phyloP scores from a whole-genome alignment of 169 alveolate genomes.

The Theileria sp. region DNA sequence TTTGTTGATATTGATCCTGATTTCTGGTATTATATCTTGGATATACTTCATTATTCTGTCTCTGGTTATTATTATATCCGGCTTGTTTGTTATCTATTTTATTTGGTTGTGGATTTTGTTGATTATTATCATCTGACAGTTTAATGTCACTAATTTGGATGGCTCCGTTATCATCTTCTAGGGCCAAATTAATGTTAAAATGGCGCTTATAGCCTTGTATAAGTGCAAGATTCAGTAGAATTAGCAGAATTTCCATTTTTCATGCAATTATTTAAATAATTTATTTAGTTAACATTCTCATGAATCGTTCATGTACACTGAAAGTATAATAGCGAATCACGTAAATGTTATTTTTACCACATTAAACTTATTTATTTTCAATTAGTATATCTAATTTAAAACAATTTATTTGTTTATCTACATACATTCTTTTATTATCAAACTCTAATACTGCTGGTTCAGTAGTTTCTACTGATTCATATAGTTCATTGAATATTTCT shows the following conservation, averaged over 20 bases:
- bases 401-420: not conserved
- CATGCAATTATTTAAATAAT: not conserved
- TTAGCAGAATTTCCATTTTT: not conserved
- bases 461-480: not conserved
- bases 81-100: not conserved
- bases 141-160: not conserved
- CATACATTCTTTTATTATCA: not conserved
- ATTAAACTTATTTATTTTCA: not conserved
- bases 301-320: not conserved
- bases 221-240: not conserved
- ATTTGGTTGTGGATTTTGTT: not conserved
- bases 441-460: not conserved
- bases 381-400: conserved; percentile 1
- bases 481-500: not conserved
- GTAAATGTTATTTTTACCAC: not conserved
- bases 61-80: not conserved
- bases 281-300: not conserved
- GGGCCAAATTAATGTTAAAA: not conserved
- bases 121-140: not conserved
- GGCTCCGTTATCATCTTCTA: conserved; percentile 2
- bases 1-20: not conserved
- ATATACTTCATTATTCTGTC: not conserved
- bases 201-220: not conserved
- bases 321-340: not conserved
- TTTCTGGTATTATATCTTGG: not conserved